Evolutionary conservation across 495 filamentous ascomycete species (phyloP).

Genomic region (Recurvomyces mirabilis): DNA sequence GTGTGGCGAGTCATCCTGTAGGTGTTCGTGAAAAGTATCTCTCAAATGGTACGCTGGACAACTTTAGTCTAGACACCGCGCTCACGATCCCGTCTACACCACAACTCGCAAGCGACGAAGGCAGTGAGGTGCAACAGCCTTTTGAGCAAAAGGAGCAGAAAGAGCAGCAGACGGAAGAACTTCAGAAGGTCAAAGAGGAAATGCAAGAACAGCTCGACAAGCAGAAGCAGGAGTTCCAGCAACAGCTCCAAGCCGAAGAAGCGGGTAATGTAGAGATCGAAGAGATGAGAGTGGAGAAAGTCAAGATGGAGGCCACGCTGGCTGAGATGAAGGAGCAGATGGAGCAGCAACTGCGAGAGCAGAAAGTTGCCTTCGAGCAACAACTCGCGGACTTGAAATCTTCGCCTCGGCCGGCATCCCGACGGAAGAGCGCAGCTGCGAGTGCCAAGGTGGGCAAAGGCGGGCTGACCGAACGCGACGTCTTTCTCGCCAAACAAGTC

Average conservation of each 20-base stretch:
- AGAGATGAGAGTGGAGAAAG: conserved; percentile 75
- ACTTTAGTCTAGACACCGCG: conserved; percentile 89
- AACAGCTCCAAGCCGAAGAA: conserved; percentile 68
- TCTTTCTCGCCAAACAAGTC: conserved; percentile 52
- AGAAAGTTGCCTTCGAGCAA: conserved; percentile 57
- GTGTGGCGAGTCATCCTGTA: conserved; percentile 59
- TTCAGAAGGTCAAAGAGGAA: conserved; percentile 66
- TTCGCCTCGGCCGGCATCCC: conserved; percentile 34
- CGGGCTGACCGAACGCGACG: conserved; percentile 52
- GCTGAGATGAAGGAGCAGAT: conserved; percentile 72
- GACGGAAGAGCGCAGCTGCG: not conserved
- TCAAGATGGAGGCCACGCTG: conserved; percentile 75
- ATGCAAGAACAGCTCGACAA: conserved; percentile 82
- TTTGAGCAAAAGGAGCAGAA: not conserved
- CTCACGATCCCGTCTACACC: conserved; percentile 92
- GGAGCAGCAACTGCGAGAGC: conserved; percentile 39
- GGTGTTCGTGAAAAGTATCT: conserved; percentile 83
- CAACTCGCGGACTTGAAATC: conserved; percentile 53
- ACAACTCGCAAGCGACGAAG: conserved; percentile 51
- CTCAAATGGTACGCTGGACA: conserved; percentile 89
- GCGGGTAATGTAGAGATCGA: conserved; percentile 66
- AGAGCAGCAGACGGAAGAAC: conserved; percentile 41
- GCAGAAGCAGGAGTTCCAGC: conserved; percentile 75
- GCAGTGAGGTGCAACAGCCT: not conserved
- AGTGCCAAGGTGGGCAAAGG: not conserved